Conservation (phyloP, 225 moss, liverwort and hornwort genomes). For the Neckera pumila region DNA sequence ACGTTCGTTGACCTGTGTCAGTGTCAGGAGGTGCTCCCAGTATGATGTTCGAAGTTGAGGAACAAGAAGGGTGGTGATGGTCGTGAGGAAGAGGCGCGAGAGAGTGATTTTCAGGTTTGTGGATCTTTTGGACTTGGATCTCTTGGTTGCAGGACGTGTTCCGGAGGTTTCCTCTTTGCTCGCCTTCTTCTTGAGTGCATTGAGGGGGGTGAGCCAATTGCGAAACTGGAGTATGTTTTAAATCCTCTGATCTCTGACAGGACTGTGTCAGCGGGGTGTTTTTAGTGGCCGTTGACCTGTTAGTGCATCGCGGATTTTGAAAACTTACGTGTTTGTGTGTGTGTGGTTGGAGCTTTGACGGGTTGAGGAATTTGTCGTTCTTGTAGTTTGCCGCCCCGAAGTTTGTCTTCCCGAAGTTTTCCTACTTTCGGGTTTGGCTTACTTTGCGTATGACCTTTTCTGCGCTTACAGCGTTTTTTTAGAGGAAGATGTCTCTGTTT, state of each 20-base stretch:
- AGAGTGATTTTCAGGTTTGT: not conserved
- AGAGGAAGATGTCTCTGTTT: not conserved
- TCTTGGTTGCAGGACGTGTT: not conserved
- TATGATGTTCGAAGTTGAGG: not conserved
- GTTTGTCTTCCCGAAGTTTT: not conserved
- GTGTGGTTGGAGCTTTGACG: not conserved
- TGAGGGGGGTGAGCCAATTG: not conserved
- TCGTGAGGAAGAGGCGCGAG: not conserved
- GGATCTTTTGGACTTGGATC: not conserved
- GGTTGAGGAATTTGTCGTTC: not conserved
- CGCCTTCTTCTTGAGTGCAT: not conserved
- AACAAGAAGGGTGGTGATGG: not conserved
- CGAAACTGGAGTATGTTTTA: not conserved
- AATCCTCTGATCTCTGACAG: not conserved
- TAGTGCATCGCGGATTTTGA: not conserved
- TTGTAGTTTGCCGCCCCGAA: not conserved
- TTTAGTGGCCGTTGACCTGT: constrained; percentile 14
- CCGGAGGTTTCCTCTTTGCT: not conserved
- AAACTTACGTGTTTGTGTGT: not conserved
- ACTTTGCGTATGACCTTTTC: not conserved
- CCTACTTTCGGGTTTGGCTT: not conserved
- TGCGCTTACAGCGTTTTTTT: not conserved
- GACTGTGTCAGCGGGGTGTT: not conserved
- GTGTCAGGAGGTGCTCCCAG: not conserved
- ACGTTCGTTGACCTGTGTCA: not conserved